Evolutionary conservation across 2,329 filamentous ascomycete species (phyloP).

Genomic region (Nigrospora oryzae): DNA sequence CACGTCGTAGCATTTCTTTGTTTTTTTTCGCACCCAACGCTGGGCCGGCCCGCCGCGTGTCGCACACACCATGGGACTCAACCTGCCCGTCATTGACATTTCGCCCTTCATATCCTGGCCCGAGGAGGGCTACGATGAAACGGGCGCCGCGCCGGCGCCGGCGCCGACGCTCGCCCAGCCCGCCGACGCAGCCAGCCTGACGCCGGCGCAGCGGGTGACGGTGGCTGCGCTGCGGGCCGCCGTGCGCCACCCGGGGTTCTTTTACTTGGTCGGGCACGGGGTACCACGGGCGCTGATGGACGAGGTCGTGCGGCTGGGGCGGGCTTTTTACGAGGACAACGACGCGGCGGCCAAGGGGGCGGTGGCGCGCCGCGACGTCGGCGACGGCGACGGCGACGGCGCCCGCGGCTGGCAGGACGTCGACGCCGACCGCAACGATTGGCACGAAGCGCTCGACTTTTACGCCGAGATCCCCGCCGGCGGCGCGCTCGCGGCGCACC

Average conservation of each 20-base stretch:
- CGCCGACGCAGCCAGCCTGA: not conserved
- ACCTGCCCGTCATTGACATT: slow-evolving; percentile 1
- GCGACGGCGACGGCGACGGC: not conserved
- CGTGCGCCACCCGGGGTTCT: not conserved
- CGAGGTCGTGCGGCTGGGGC: not conserved
- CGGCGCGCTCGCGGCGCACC: not conserved
- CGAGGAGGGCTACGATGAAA: not conserved
- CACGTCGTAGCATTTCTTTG: too few species aligned
- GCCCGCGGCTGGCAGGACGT: slow-evolving; percentile 3
- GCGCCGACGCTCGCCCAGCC: not conserved
- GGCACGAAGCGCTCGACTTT: slow-evolving; percentile 1
- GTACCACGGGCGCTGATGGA: not conserved
- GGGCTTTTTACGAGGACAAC: not conserved
- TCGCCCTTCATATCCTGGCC: not conserved
- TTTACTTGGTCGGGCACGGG: slow-evolving; percentile 1
- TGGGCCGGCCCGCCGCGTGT: too few species aligned
- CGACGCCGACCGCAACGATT: slow-evolving; percentile 1
- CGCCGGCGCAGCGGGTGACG: not conserved
- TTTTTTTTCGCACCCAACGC: too few species aligned
- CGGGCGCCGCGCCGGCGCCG: not conserved
- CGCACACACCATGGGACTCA: not conserved
- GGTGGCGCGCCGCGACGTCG: not conserved
- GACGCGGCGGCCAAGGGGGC: not conserved
- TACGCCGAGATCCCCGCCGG: not conserved
- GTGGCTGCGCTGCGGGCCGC: not conserved